Base-by-base conservation (phyloP, 78 protist species). In the Pelomyxa schiedti region DNA sequence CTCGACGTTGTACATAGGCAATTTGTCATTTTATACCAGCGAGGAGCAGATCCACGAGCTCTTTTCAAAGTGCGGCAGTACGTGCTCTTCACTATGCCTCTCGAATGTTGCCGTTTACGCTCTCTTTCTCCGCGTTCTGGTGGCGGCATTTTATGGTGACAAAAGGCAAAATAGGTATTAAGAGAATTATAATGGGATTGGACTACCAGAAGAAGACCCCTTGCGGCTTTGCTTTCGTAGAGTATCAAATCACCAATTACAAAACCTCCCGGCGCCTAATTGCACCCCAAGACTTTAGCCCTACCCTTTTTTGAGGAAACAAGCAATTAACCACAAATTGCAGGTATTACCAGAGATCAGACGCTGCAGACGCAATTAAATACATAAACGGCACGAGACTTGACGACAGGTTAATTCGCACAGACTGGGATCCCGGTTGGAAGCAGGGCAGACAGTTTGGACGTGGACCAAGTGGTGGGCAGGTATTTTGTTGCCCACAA, bases 161-260 rank as follows among this genome's bases (percentile, higher is more conserved):
- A n/a, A n/a, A n/a, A n/a, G n/a, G n/a, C n/a, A n/a, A n/a, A n/a
- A n/a, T n/a, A n/a, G n/a, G n/a, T n/a, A 65, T 86, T 53, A 78
- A 77, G 39, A 89, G 94, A 4, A 80, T 95, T 52, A 76, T 96
- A 24, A 91, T 94, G 97, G 99, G 99, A 28, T 74, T 94, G 22
- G 92, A 96, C 42, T 74, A 90, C 29, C 24, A 47, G 28, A 69
- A 39, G 39, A 77, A 79, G 67, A 92, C 97, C 3, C 99, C 99
- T 8, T 94, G 97, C 75, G 99, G 99, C 1, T 94, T 94, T 42
- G 86, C 95, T 86, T 96, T 96, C 79, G 94, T 96, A 29, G 97
- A 96, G 92, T 93, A 39, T 16, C 90, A 71, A 1, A 28, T 36
- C 26, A 72, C 8, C 7, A 69, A 28, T 69, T 4, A 8, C 6